phyloP scores from a whole-genome alignment of 1,284 basidiomycete genomes.

The Pseudozyma sp. region DNA sequence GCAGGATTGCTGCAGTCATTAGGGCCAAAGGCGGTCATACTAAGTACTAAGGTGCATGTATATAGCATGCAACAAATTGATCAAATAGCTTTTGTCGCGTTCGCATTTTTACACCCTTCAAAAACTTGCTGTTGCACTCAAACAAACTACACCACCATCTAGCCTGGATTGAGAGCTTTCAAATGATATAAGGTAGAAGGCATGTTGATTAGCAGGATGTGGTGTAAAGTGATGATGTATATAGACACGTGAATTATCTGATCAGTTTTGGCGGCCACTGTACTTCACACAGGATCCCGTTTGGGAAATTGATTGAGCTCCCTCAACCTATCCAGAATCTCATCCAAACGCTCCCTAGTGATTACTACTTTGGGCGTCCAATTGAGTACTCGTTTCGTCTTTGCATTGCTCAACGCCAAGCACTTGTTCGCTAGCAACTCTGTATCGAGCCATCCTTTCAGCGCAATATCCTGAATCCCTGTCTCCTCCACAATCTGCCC shows the following conservation, averaged over 20 bases:
- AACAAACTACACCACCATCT: neutral
- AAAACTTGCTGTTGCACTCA: no score
- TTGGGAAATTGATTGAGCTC: slow-evolving; percentile 28
- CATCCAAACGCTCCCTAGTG: slow-evolving; percentile 15
- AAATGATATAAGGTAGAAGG: neutral
- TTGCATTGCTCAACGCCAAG: slow-evolving; percentile 41
- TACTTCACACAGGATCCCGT: neutral
- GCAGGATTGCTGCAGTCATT: slow-evolving; percentile 16
- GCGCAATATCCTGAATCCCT: slow-evolving; percentile 8
- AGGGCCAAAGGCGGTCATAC: slow-evolving; percentile 27
- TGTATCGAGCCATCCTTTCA: slow-evolving; percentile 28
- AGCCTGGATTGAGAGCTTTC: neutral
- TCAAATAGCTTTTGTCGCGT: neutral
- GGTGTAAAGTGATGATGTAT: neutral
- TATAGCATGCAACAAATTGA: slow-evolving; percentile 2
- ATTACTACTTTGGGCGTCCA: slow-evolving; percentile 38
- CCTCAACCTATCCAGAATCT: slow-evolving; percentile 26
- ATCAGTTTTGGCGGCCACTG: neutral
- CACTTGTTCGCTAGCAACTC: slow-evolving; percentile 47
- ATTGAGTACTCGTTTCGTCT: slow-evolving; percentile 34
- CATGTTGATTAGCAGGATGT: neutral
- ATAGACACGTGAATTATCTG: no score
- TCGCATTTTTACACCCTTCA: no score
- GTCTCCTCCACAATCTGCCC: slow-evolving; percentile 21
- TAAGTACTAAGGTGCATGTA: neutral